Percentiles rank a stretch among this genome's conserved stretches.
Evolutionary conservation across 78 protist species (phyloP).

Genomic region (Anaeramoeba flamelloides): DNA sequence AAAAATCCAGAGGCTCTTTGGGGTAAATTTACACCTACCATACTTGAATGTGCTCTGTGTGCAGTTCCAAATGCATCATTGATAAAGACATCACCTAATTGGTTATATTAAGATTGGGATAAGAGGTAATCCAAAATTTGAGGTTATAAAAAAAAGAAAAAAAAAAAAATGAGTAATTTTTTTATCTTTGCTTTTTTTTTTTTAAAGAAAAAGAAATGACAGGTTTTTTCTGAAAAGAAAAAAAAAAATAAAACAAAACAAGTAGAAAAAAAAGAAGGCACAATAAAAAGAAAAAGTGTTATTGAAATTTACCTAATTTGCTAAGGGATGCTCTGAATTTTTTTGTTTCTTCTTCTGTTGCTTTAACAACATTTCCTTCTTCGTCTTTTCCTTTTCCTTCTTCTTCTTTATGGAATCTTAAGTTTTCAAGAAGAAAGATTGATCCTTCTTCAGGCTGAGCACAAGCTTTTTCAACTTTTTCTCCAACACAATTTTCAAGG

Average conservation of each 20-base stretch:
- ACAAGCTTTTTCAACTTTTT: constrained; percentile 31
- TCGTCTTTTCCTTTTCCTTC: constrained; percentile 47
- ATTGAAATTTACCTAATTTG: constrained; percentile 40
- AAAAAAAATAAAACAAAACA: background rate
- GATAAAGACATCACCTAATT: constrained; percentile 77
- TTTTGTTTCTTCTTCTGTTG: constrained; percentile 46
- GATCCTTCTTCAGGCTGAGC: background rate
- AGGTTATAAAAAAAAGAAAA: too few species aligned
- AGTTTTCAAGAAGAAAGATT: constrained; percentile 84
- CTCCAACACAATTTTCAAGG: constrained; percentile 53
- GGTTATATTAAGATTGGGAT: too few species aligned
- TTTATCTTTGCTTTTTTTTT: too few species aligned
- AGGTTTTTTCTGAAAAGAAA: too few species aligned
- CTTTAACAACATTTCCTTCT: constrained; percentile 46
- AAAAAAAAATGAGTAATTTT: too few species aligned
- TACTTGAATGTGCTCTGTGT: constrained; percentile 89
- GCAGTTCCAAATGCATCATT: constrained; percentile 99
- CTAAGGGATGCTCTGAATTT: constrained; percentile 75
- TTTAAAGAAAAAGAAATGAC: too few species aligned
- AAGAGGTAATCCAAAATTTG: too few species aligned
- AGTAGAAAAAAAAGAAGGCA: background rate
- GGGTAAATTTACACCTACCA: constrained; percentile 21
- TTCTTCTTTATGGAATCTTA: constrained; percentile 92
- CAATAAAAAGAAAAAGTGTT: constrained; percentile 7
- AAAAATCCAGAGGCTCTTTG: constrained; percentile 61